Percentiles rank a stretch among this genome's conserved stretches.
Evolutionary conservation across 2,329 filamentous ascomycete species (phyloP).

Genomic region (Arthrobotrys entomopaga): DNA sequence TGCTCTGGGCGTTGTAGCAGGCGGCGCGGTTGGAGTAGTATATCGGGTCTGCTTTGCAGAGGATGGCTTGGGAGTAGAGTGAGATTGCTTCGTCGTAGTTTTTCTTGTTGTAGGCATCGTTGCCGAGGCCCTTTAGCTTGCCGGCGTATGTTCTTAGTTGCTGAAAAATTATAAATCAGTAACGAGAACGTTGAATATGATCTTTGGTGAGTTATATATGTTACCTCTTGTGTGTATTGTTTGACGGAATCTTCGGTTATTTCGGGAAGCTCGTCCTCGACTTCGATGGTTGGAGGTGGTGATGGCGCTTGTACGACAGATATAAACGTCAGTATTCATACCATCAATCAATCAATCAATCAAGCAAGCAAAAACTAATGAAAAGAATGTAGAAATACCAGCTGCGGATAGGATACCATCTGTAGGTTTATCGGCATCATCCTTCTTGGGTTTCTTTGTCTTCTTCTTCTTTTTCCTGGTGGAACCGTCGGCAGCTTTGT

Average conservation of each 20-base stretch:
- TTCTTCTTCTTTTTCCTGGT: constrained; percentile 70
- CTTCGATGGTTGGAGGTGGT: constrained; percentile 66
- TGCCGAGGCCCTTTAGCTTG: constrained; percentile 93
- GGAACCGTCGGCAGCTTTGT: constrained; percentile 41
- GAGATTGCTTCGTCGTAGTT: constrained; percentile 94
- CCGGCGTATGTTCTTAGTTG: constrained; percentile 86
- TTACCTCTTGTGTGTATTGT: constrained; percentile 52
- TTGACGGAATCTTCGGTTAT: constrained; percentile 56
- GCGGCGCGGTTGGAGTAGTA: constrained; percentile 99
- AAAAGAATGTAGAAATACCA: background rate
- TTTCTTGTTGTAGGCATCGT: constrained; percentile 94
- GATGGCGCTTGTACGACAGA: constrained; percentile 61
- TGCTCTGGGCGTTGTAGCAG: constrained; percentile 90
- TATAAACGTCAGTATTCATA: background rate
- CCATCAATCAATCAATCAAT: background rate
- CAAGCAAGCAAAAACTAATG: background rate
- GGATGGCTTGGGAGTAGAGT: constrained; percentile 92
- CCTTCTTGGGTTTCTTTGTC: constrained; percentile 90
- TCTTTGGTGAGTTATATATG: background rate
- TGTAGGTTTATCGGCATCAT: constrained; percentile 64
- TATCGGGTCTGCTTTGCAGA: constrained; percentile 96
- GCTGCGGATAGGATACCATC: constrained; percentile 35
- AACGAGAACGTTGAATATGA: background rate
- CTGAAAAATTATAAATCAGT: constrained; percentile 64
- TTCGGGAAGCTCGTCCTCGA: constrained; percentile 76